Conservation (phyloP, 257 asterid genomes). For the Scutellaria galericulata region DNA sequence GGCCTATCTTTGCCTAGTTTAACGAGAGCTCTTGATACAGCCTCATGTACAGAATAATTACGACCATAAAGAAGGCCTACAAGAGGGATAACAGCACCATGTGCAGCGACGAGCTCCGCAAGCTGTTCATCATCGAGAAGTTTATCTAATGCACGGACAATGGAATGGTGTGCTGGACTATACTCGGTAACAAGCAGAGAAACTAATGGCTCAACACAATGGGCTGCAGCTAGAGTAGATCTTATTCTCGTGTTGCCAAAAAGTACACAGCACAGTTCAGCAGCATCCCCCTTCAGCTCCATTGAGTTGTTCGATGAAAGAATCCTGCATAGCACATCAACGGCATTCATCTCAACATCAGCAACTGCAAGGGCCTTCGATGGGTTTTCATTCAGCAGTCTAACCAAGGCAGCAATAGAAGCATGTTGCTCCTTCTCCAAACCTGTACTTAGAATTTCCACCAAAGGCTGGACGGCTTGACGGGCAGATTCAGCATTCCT, state of each 20-base stretch:
- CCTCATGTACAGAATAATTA: conserved; percentile 83
- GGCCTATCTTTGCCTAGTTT: conserved; percentile 98
- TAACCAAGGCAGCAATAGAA: conserved; percentile 92
- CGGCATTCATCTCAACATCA: conserved; percentile 96
- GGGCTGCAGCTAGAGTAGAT: conserved; percentile 93
- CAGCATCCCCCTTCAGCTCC: conserved; percentile 98
- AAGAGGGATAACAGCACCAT: conserved; percentile 94
- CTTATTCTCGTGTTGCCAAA: conserved; percentile 90
- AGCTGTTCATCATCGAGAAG: conserved; percentile 92
- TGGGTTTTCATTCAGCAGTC: conserved; percentile 86
- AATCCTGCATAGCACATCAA: conserved; percentile 87
- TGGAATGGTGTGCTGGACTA: conserved; percentile 83
- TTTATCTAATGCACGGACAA: conserved; percentile 88
- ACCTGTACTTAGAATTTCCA: conserved; percentile 88
- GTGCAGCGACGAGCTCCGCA: conserved; percentile 97
- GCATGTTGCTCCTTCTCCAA: conserved; percentile 99
- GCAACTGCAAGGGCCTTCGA: conserved; percentile 94
- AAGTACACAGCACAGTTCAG: conserved; percentile 86
- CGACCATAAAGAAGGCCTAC: conserved; percentile 90
- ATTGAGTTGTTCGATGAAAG: conserved; percentile 81
- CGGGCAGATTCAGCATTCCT: conserved; percentile 94
- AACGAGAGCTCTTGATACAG: conserved; percentile 90
- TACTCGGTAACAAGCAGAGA: conserved; percentile 82
- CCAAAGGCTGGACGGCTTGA: conserved; percentile 97
- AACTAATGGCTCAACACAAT: conserved; percentile 94